Base-by-base conservation (phyloP, 2,329 filamentous ascomycete genomes). In the Cryphonectria naterciae region DNA sequence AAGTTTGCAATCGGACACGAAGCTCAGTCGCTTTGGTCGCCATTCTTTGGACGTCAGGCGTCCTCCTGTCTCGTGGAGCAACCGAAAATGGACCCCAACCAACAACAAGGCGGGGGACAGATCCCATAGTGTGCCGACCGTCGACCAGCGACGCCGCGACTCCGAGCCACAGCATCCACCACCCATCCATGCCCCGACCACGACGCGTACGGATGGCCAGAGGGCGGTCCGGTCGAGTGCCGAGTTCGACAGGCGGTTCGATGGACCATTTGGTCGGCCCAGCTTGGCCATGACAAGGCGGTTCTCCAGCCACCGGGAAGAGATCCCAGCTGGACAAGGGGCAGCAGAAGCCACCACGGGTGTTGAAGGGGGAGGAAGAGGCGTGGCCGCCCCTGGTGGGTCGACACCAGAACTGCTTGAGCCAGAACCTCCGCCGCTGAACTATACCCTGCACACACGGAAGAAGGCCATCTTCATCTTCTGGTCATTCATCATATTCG, bases 381-480 rank as follows among this genome's bases (percentile, higher is more conserved):
- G 15, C 39, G 58, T 54, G 62, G 37, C 63, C 28, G 70, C 41
- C 25, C 65, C 65, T 35, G 61, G 41, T 8, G 60, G 65, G 39
- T 69, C 72, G 8, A 68, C 46, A 28, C 72, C 67, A 19, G 62
- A 65, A n/a, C 22, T 73, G 22, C 46, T 73, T 8, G 72, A 73
- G 60, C 72, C 72, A 4, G 75, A 35, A 37, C 72, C 72, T 22
- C 72, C 72, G 32, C 72, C 72, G 28, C 74, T 84, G 17, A 80
- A 82, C 72, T 82, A 81, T 74, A 79, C 77, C 41, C 70, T 81
- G 56, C 74, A 78, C 74, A 77, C 79, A 67, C 80, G 78, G 74
- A 82, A 80, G 74, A 75, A 77, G 79, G 83, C 83, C 68, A 82
- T 87, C 19, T 83, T 83, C 73, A 71, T 86, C 13, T 82, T 86